These are phyloP conservation scores for Neurospora hispaniola DNA, from an alignment of 495 filamentous ascomycete genomes.

Conservation along the genomic window DNA sequence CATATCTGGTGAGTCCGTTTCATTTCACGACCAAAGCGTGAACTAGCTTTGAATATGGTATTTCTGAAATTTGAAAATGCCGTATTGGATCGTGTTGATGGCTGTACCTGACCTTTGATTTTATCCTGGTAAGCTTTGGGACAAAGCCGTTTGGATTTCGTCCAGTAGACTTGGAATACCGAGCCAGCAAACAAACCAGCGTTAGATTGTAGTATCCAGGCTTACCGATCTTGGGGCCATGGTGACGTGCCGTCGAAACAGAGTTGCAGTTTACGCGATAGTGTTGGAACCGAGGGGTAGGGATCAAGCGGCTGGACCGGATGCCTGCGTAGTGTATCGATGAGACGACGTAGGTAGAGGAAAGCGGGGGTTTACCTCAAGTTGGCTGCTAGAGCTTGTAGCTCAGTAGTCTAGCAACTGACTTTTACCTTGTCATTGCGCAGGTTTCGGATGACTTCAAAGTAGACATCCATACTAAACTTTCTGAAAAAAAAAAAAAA, in stretches of 20 bases:
- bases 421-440: not conserved
- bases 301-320: slow-evolving; percentile 6
- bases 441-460: not conserved
- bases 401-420: not conserved
- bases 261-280: slow-evolving; percentile 21
- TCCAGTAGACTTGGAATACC: no score
- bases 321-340: not conserved
- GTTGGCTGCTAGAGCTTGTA: not conserved
- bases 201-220: slow-evolving; percentile 9
- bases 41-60: no score
- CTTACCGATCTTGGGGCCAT: slow-evolving; percentile 31
- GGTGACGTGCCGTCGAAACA: slow-evolving; percentile 30
- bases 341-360: not conserved
- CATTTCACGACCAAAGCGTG: no score
- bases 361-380: not conserved
- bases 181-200: no score
- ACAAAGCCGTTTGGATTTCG: no score
- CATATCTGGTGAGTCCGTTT: no score
- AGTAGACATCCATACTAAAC: not conserved
- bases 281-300: not conserved
- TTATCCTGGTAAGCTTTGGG: no score
- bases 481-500: not conserved
- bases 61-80: no score
- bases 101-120: no score
- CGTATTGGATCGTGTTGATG: no score